Conservation (phyloP, 805 yeast genomes). For the Candida jianshihensis region DNA sequence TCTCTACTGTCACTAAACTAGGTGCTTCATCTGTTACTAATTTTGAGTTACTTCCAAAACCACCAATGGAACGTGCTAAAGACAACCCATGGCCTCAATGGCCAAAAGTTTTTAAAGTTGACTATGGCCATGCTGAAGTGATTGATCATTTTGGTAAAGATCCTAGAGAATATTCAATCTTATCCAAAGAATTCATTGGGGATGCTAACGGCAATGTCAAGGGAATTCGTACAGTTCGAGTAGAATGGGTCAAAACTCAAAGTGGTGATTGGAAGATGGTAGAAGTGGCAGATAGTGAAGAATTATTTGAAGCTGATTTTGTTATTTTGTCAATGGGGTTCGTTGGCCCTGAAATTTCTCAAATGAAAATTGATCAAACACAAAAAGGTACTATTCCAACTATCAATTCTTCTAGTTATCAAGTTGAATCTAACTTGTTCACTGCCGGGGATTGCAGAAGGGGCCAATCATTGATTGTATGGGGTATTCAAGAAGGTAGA, state of each 20-base stretch:
- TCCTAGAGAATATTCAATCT: conserved; percentile 93
- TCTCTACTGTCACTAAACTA: conserved; percentile 95
- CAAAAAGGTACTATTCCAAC: conserved; percentile 79
- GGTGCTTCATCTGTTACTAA: conserved; percentile 92
- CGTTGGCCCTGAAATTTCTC: conserved; percentile 88
- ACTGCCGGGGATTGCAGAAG: conserved; percentile 99
- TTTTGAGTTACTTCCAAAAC: conserved; percentile 91
- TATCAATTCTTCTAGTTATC: conserved; percentile 50
- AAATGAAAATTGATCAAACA: conserved; percentile 58
- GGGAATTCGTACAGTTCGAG: conserved; percentile 94
- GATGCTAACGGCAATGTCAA: conserved; percentile 92
- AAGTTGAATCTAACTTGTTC: conserved; percentile 67
- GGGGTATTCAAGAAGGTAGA: conserved; percentile 99
- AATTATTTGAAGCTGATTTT: conserved; percentile 89
- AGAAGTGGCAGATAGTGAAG: conserved; percentile 92
- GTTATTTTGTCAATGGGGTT: conserved; percentile 96
- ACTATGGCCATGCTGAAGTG: conserved; percentile 96
- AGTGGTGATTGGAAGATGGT: conserved; percentile 99
- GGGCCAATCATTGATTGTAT: conserved; percentile 95
- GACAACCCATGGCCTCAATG: conserved; percentile 99
- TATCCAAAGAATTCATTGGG: conserved; percentile 92
- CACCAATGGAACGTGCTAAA: conserved; percentile 76
- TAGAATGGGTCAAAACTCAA: conserved; percentile 95
- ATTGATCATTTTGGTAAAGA: conserved; percentile 92
- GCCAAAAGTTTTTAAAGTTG: conserved; percentile 97